Conservation (phyloP, 768 basidiomycete species). For the Rossbeevera mucosa region DNA sequence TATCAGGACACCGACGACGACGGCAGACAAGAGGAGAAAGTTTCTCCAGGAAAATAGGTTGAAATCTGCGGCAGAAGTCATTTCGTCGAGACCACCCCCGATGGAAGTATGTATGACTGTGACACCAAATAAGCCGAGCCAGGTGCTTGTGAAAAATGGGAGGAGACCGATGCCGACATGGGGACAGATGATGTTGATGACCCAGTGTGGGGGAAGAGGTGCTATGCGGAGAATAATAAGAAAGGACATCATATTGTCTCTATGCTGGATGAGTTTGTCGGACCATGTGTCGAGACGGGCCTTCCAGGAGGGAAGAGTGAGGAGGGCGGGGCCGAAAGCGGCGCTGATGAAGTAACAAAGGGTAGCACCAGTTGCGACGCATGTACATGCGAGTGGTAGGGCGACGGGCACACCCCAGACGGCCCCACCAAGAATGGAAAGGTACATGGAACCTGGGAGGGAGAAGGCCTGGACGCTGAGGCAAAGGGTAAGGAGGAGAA, state of each 20-base stretch:
- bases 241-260: constrained; percentile 84
- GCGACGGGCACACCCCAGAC: constrained; percentile 89
- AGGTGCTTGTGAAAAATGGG: constrained; percentile 88
- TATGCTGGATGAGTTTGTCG: constrained; percentile 70
- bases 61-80: constrained; percentile 93
- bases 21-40: constrained; percentile 77
- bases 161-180: constrained; percentile 84
- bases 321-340: constrained; percentile 87
- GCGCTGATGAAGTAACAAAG: constrained; percentile 92
- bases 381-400: constrained; percentile 85
- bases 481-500: constrained; percentile 7
- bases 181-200: constrained; percentile 88
- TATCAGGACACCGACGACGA: constrained; percentile 89
- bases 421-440: constrained; percentile 93
- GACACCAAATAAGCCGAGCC: constrained; percentile 86
- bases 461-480: constrained; percentile 91
- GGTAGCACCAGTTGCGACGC: constrained; percentile 86
- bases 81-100: constrained; percentile 87
- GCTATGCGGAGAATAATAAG: constrained; percentile 93
- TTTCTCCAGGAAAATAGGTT: constrained; percentile 91
- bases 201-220: constrained; percentile 95
- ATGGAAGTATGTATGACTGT: constrained; percentile 95
- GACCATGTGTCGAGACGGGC: constrained; percentile 79
- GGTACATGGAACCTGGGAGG: constrained; percentile 95
- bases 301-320: constrained; percentile 83